phyloP scores from a whole-genome alignment of 1,284 basidiomycete species.

The Leccinum subfulvum region DNA sequence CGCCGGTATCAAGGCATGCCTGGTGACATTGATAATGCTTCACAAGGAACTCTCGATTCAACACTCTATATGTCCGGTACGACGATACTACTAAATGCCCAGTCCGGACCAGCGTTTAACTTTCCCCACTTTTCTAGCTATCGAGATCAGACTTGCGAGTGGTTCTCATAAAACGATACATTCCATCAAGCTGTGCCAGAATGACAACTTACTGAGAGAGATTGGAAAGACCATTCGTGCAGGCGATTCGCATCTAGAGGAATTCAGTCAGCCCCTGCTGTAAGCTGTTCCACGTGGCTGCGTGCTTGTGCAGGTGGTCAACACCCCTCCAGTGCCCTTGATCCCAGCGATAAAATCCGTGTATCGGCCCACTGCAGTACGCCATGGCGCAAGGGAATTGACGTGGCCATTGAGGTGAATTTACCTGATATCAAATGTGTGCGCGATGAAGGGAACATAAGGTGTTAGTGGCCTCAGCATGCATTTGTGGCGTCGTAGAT shows the following conservation, averaged over 20 bases:
- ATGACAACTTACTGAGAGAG: background rate
- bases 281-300: background rate
- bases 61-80: slow-evolving; percentile 9
- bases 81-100: background rate
- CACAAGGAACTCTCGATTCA: background rate
- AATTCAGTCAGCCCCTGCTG: slow-evolving; percentile 10
- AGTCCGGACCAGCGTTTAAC: background rate
- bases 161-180: slow-evolving; percentile 7
- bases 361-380: background rate
- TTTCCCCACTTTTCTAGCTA: background rate
- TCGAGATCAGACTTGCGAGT: slow-evolving; percentile 2
- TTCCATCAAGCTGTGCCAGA: slow-evolving; percentile 10
- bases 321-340: slow-evolving; percentile 3
- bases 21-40: background rate
- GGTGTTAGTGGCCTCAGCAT: slow-evolving; percentile 8
- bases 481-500: background rate
- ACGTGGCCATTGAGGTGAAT: slow-evolving; percentile 6
- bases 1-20: background rate
- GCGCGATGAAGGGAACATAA: slow-evolving; percentile 6
- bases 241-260: background rate
- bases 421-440: slow-evolving; percentile 3
- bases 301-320: background rate
- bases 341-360: slow-evolving; percentile 2
- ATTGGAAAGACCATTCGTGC: background rate
- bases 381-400: background rate